phyloP scores from a whole-genome alignment of 2,329 filamentous ascomycete genomes.

The Gyromitra esculenta region DNA sequence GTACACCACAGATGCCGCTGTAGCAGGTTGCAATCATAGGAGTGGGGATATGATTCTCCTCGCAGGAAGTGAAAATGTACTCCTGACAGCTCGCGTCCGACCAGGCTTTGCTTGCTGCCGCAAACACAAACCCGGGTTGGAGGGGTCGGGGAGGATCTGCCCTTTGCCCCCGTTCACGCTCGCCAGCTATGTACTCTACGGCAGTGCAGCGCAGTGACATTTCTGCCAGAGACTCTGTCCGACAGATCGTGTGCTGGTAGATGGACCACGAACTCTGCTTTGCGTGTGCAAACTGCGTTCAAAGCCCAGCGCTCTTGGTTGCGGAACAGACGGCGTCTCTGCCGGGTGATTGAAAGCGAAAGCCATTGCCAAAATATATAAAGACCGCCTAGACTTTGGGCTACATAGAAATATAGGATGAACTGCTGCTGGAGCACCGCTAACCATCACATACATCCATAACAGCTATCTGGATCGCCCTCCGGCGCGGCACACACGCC shows the following conservation, averaged over 20 bases:
- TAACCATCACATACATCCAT: too few species aligned
- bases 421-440: slow-evolving; percentile 35
- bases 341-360: slow-evolving; percentile 37
- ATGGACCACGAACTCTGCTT: not conserved
- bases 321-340: slow-evolving; percentile 28
- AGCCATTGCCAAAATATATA: slow-evolving; percentile 42
- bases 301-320: slow-evolving; percentile 13
- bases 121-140: slow-evolving; percentile 51
- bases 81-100: slow-evolving; percentile 28
- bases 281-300: slow-evolving; percentile 10
- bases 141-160: slow-evolving; percentile 37
- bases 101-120: slow-evolving; percentile 38
- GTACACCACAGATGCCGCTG: slow-evolving; percentile 37
- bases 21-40: slow-evolving; percentile 37
- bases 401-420: slow-evolving; percentile 43
- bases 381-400: slow-evolving; percentile 27
- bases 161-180: slow-evolving; percentile 23
- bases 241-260: not conserved
- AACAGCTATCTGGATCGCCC: slow-evolving; percentile 15
- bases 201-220: not conserved
- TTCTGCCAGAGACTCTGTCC: slow-evolving; percentile 12
- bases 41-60: slow-evolving; percentile 44
- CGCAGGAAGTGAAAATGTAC: slow-evolving; percentile 43
- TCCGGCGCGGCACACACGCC: slow-evolving; percentile 23
- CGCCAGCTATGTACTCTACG: slow-evolving; percentile 7